Base-by-base conservation (phyloP, 2,329 filamentous ascomycete genomes). In the Orbilia blumenaviensis region DNA sequence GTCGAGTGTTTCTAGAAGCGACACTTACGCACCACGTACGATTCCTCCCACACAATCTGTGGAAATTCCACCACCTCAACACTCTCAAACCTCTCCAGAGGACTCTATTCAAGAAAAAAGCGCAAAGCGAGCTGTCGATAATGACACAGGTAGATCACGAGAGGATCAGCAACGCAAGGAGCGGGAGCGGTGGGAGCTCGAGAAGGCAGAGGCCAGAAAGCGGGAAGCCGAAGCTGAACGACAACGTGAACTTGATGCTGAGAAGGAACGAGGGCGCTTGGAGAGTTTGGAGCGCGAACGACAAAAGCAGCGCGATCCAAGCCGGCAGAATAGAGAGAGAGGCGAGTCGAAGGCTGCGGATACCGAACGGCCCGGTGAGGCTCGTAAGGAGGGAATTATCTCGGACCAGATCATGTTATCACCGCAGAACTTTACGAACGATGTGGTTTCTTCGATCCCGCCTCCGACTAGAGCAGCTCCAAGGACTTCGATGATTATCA, bases 191-290 rank as follows among this genome's bases (percentile, higher is more conserved):
- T 85, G 88, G 80, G 88, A 90, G 78, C 89, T 90, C 81, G 86
- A 88, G 80, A 88, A 89, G 78, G 90, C 90, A 81, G 89, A 90
- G 83, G 84, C 50, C 89, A 86, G 61, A 88, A 90, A 18, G 88
- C 90, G 85, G 89, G 92, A 77, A 88, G 92, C 41, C 8, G 71
- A 75, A 34, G 56, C 63, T 21, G 71, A 79, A 34, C 68, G 79
- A 27, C 75, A 78, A 27, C 78, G 78, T 23, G 80, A 79, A 44
- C 66, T 80, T 42, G 66, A 66, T 14, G 42, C 32, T 80, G 84
- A 75, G 36, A 87, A 87, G 77, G 87, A 88, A 54, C 84, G 87
- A 18, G 81, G 83, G 21, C 84, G 82, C 76, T 84, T 86, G 77
- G 66, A 75, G 50, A 81, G 81, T 27, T 42, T 72, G 18, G 67